A percentile compares a stretch with the other conserved stretches of the same genome.
Evolutionary conservation across 306 rosid species (phyloP).

Genomic region (Carpinus viminea): DNA sequence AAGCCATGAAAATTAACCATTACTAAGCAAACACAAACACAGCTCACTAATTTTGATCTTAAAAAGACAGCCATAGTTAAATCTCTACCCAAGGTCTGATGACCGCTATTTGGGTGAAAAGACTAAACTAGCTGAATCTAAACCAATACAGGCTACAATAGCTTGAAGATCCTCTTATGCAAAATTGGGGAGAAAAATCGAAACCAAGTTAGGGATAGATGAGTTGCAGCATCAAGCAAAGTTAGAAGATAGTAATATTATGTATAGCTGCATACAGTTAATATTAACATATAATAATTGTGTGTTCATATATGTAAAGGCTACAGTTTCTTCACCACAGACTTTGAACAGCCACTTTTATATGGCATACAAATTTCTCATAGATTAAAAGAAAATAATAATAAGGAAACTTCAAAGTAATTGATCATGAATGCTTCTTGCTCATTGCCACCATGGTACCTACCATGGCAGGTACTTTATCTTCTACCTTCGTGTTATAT

Average conservation of each 20-base stretch:
- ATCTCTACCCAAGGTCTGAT: neutral
- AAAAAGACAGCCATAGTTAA: neutral
- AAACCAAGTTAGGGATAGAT: neutral
- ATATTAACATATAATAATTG: neutral
- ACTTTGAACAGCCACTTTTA: neutral
- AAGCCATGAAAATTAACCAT: conserved; percentile 3
- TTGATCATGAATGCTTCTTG: neutral
- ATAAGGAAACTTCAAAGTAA: neutral
- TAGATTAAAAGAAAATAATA: neutral
- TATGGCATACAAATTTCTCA: neutral
- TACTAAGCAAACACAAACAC: neutral
- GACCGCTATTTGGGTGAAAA: neutral
- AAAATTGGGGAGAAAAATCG: neutral
- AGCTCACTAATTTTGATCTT: neutral
- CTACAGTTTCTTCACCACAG: neutral
- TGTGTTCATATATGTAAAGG: neutral
- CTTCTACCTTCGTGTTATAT: neutral
- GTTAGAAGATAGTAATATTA: neutral
- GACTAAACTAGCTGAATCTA: neutral
- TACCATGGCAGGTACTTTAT: neutral
- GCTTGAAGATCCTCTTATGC: neutral
- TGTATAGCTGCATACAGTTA: neutral
- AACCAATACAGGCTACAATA: neutral
- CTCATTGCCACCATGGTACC: neutral
- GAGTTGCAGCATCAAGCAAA: neutral